Evolutionary conservation across 148 eudicot genomes (phyloP), one percentile per base, ranked within the genome.

Genomic region (Chenopodium berlandieri): DNA sequence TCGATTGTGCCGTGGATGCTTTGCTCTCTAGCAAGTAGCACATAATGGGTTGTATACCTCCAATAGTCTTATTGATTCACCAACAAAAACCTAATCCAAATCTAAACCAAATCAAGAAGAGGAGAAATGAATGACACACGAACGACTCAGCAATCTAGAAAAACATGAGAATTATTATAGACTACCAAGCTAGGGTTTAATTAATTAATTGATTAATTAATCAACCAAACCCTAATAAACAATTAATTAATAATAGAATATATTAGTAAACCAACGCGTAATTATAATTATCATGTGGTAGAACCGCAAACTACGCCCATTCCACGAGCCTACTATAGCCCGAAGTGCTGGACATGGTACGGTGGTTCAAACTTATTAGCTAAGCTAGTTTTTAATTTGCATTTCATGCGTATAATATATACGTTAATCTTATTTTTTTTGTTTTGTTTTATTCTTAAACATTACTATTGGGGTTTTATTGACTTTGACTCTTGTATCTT

Each of bases 281-380:
- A 78, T 23, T 32, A 71, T 47, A 0, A 73, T 23, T 32, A 71
- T 25, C 85, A 83, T 83, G 85, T 83, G 85, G 75, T 0, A 52
- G 64, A 74, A 75, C 75, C 82, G 85, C 30, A 83, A 83, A 78
- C 47, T 48, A 73, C 85, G 85, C 56, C 69, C 2, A 16, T 4
- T 83, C 78, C 81, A 78, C 85, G 68, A 83, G 76, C 64, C 85
- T 83, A 83, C 48, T 20, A 60, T 71, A 62, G 81, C 32, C 48
- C 44, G 62, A 27, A 50, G 58, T 74, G 9, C n/a, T 50, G 32
- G 34, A 37, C 22, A 64, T 16, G 23, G 20, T 48, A 19, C 25
- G 48, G 72, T 47, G 46, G 64, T 73, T 66, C 47, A 14, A 10
- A 47, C 11, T 9, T 48, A 47, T 40, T 31, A 63, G 32, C 25